Evolutionary conservation across 306 rosid species (phyloP).

Genomic region (Begonia fuchsioides): DNA sequence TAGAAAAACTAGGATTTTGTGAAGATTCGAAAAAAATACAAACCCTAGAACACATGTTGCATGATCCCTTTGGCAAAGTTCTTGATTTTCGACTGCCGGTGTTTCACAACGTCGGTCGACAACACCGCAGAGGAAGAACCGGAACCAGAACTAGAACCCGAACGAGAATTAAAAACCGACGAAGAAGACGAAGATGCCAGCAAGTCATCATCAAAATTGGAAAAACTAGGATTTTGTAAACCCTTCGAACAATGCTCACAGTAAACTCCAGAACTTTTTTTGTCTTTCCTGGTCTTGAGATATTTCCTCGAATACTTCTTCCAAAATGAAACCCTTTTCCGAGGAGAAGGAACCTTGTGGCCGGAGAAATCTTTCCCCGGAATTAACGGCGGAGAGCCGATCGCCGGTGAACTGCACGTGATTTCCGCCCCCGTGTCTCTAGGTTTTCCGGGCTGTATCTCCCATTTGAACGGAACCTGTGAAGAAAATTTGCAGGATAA

Average conservation of each 20-base stretch:
- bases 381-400: conserved; percentile 8
- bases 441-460: conserved; percentile 15
- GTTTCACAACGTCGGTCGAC: background rate
- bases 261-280: background rate
- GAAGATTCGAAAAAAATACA: no score
- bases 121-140: background rate
- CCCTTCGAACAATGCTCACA: no score
- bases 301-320: background rate
- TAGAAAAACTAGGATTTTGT: no score
- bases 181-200: background rate
- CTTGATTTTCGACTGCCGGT: background rate
- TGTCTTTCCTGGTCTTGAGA: background rate
- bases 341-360: background rate
- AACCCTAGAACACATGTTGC: background rate
- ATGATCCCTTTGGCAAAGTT: background rate
- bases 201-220: background rate
- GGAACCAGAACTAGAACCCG: background rate
- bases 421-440: conserved; percentile 4
- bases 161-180: background rate
- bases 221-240: background rate
- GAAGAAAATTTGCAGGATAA: conserved; percentile 1
- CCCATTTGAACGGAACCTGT: conserved; percentile 14
- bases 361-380: background rate
- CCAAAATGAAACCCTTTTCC: conserved; percentile 8
- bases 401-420: background rate